Evolutionary conservation across 805 yeast species (phyloP).

Genomic region (Schwanniomyces polymorphus): DNA sequence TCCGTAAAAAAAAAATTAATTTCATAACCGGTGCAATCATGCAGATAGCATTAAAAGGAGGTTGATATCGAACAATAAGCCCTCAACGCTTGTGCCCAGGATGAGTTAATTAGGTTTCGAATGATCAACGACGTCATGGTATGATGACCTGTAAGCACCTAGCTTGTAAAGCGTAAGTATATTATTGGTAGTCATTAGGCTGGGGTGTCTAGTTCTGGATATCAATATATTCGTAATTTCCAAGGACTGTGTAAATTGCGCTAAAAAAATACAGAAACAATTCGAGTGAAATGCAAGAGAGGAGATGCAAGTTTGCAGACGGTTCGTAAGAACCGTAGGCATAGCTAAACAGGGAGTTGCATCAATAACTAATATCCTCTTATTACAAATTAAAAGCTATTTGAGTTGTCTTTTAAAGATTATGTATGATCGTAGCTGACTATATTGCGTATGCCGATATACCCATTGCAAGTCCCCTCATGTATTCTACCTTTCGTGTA

Average conservation of each 20-base stretch:
- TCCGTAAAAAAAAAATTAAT: conserved; percentile 2
- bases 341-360: background rate
- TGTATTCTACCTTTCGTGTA: background rate
- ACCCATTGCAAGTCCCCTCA: background rate
- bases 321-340: background rate
- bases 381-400: too few relatives aligned
- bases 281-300: background rate
- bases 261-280: background rate
- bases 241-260: background rate
- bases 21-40: conserved; percentile 2
- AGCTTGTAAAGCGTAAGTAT: too few relatives aligned
- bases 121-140: too few relatives aligned
- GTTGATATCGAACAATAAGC: background rate
- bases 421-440: background rate
- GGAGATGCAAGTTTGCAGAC: background rate
- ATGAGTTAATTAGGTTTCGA: background rate
- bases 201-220: too few relatives aligned
- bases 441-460: background rate
- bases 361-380: too few relatives aligned
- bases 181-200: too few relatives aligned
- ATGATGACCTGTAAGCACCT: too few relatives aligned
- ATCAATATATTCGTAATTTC: too few relatives aligned
- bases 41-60: conserved; percentile 1
- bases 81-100: background rate
- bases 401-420: too few relatives aligned